A percentile compares a stretch with the other conserved stretches of the same genome.
Evolutionary conservation across 768 basidiomycete species (phyloP).

Genomic region (Tulasnella calospora): DNA sequence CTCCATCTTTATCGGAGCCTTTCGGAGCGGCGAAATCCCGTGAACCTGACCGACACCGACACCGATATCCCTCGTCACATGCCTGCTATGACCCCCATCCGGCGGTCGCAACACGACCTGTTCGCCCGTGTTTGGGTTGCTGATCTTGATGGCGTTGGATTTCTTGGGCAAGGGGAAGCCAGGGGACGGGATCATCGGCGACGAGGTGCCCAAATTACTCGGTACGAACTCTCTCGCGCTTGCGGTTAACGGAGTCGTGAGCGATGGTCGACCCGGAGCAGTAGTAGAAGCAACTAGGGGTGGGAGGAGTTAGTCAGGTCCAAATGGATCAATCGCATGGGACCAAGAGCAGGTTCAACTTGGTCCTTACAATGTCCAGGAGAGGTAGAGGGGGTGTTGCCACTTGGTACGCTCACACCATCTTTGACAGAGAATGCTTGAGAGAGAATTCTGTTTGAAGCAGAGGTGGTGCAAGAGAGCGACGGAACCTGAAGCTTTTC

Average conservation of each 20-base stretch:
- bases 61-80: not conserved
- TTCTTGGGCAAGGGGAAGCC: slow-evolving; percentile 35
- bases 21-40: slow-evolving; percentile 34
- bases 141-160: slow-evolving; percentile 44
- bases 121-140: slow-evolving; percentile 53
- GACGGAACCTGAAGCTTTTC: slow-evolving; percentile 40
- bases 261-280: not conserved
- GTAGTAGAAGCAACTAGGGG: too few species aligned
- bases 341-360: not conserved
- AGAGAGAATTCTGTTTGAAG: not conserved
- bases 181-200: not conserved
- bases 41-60: slow-evolving; percentile 33
- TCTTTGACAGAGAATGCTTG: not conserved
- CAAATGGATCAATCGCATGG: not conserved
- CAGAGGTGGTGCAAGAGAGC: not conserved
- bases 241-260: slow-evolving; percentile 46
- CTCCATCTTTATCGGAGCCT: slow-evolving; percentile 55
- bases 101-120: slow-evolving; percentile 58
- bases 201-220: slow-evolving; percentile 19
- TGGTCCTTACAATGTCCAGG: not conserved
- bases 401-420: not conserved
- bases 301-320: not conserved
- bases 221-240: slow-evolving; percentile 67
- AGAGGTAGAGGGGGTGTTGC: not conserved
- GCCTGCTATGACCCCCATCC: slow-evolving; percentile 41